A percentile compares a stretch with the other conserved stretches of the same genome.
Conservation (phyloP, 2,329 filamentous ascomycete genomes). For the Epichloe aotearoae region DNA sequence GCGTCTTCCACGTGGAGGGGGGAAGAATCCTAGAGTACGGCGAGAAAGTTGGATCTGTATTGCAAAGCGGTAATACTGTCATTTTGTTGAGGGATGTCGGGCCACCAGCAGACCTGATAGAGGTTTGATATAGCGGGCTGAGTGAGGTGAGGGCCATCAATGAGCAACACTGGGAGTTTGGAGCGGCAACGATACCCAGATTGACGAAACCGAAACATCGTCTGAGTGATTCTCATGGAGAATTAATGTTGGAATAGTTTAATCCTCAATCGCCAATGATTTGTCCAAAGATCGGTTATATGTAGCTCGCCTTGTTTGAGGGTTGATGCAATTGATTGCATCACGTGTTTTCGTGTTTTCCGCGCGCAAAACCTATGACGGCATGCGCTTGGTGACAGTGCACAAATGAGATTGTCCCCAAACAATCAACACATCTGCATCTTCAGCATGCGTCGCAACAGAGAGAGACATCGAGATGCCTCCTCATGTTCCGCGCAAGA, state of each 20-base stretch:
- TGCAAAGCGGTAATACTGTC: slow-evolving; percentile 78
- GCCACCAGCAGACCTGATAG: slow-evolving; percentile 60
- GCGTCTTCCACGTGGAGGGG: slow-evolving; percentile 91
- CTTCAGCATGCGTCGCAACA: slow-evolving; percentile 7
- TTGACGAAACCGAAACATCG: background rate
- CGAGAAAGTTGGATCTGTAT: slow-evolving; percentile 63
- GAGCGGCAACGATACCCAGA: background rate
- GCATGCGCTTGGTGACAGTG: slow-evolving; percentile 1
- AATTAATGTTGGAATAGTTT: background rate
- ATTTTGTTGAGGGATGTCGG: slow-evolving; percentile 79
- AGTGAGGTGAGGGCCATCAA: background rate
- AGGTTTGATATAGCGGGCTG: slow-evolving; percentile 17
- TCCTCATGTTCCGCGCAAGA: slow-evolving; percentile 54
- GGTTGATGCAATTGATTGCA: background rate
- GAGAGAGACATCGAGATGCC: slow-evolving; percentile 37
- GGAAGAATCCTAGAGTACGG: slow-evolving; percentile 76
- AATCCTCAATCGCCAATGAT: background rate
- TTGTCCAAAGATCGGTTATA: background rate
- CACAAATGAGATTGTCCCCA: background rate
- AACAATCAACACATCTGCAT: background rate
- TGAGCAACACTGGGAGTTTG: background rate
- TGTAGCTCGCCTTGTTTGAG: background rate
- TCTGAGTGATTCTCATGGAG: background rate
- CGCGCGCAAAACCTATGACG: slow-evolving; percentile 16
- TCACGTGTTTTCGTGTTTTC: slow-evolving; percentile 18